Evolutionary conservation across 306 rosid genomes (phyloP), one percentile per base, ranked within the genome.

Genomic region (Cucumis melo): DNA sequence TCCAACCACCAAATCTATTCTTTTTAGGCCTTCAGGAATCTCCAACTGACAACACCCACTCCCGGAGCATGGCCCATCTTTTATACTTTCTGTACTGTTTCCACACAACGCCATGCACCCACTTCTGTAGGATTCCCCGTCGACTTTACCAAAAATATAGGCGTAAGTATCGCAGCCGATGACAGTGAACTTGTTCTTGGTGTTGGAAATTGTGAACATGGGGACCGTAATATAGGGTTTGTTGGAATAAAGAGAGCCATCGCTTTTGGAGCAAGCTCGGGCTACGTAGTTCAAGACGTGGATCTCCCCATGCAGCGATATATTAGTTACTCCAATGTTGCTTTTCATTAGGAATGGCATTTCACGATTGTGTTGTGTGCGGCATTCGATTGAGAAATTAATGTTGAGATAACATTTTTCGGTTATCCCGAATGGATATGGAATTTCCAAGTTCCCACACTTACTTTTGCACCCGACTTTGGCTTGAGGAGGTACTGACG

Each of bases 371-470:
- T 0, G 0, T 10, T 64, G 24, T 8, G 23, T 0, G 1, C 58
- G n/a, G 27, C 91, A 89, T 4, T 6, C 4, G 4, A 87, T 21
- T 0, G 3, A 0, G 59, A 87, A 87, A 0, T 2, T 3, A 0
- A 1, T 0, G 1, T 80, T 17, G 2, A 78, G 60, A 74, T 14
- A 83, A 59, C 88, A 85, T 7, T 5, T 11, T 0, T 5, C 0
- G 2, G 27, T 55, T 13, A 58, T 64, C 2, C 93, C 87, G 39
- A 87, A 89, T 6, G 91, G 93, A 61, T 81, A 89, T 20, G 87
- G 87, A 64, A 89, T 78, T 7, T 32, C 2, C 2, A 89, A 10
- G 10, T 57, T 15, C 8, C 89, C 93, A 50, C 89, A 87, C 1
- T 23, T 21, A 32, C n/a, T 16, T 0, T 0, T 17, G 77, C 86